These are phyloP conservation scores for Saturnispora diversa DNA, from an alignment of 805 yeast genomes.

Conservation along the genomic window DNA sequence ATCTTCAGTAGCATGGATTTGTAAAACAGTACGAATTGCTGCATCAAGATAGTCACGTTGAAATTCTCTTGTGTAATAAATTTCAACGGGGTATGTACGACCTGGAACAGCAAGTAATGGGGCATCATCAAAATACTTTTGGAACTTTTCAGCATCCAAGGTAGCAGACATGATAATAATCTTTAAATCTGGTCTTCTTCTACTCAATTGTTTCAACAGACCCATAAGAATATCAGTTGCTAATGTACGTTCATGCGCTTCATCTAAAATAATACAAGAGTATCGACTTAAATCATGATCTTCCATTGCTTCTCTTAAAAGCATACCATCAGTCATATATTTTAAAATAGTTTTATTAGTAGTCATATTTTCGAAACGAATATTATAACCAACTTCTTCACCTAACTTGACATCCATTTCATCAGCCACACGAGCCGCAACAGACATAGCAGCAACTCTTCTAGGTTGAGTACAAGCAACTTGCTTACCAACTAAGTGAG, in stretches of 20 bases:
- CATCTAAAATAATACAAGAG: constrained; percentile 89
- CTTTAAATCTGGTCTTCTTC: constrained; percentile 79
- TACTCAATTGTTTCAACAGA: constrained; percentile 70
- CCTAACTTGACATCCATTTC: constrained; percentile 94
- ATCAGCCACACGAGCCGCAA: constrained; percentile 94
- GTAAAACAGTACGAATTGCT: constrained; percentile 90
- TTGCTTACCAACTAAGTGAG: constrained; percentile 72
- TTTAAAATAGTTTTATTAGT: constrained; percentile 72
- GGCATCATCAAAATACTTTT: constrained; percentile 78
- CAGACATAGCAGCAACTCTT: constrained; percentile 98
- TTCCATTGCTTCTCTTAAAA: constrained; percentile 93
- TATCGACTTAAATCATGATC: constrained; percentile 76
- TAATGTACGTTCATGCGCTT: constrained; percentile 95
- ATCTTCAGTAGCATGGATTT: constrained; percentile 93
- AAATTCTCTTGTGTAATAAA: constrained; percentile 92
- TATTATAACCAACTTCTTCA: constrained; percentile 89
- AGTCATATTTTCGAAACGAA: constrained; percentile 89
- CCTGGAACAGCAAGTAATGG: constrained; percentile 97
- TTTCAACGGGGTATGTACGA: constrained; percentile 95
- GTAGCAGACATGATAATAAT: constrained; percentile 97
- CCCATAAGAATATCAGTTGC: constrained; percentile 98
- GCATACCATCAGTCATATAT: constrained; percentile 99
- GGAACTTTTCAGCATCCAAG: constrained; percentile 80
- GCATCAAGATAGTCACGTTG: constrained; percentile 93
- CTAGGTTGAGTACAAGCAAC: constrained; percentile 97